phyloP scores from a whole-genome alignment of 495 filamentous ascomycete genomes.

The Penicillium roqueforti region DNA sequence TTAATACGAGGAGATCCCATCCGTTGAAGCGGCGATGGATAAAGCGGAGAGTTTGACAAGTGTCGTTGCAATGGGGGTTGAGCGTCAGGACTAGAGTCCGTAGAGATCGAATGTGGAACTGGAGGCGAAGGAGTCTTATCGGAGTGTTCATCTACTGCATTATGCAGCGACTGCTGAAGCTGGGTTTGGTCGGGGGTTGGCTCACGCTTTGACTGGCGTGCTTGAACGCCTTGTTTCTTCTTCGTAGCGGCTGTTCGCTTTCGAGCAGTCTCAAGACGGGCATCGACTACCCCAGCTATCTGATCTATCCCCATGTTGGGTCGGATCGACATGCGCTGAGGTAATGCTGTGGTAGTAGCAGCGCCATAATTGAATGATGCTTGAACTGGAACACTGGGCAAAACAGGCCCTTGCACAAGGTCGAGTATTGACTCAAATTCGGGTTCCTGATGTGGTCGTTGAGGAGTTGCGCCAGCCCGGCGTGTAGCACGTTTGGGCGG shows the following conservation, averaged over 20 bases:
- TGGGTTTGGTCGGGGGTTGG: constrained; percentile 44
- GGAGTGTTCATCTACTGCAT: constrained; percentile 27
- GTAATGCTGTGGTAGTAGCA: constrained; percentile 24
- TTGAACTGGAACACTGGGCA: constrained; percentile 30
- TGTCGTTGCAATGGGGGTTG: constrained; percentile 22
- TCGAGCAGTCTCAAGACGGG: constrained; percentile 21
- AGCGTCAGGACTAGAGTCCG: constrained; percentile 30
- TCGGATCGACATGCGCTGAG: constrained; percentile 18
- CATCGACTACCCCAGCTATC: constrained; percentile 27
- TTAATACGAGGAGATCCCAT: constrained; percentile 13
- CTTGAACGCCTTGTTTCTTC: constrained; percentile 1
- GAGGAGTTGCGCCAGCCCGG: constrained; percentile 5
- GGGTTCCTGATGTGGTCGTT: neutral
- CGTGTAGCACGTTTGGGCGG: constrained; percentile 25
- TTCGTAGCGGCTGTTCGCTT: constrained; percentile 15
- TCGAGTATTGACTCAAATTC: constrained; percentile 12
- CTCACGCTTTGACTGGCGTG: constrained; percentile 24
- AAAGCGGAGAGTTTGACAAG: constrained; percentile 27
- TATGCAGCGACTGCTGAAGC: constrained; percentile 30
- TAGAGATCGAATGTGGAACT: constrained; percentile 34
- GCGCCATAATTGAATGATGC: constrained; percentile 37
- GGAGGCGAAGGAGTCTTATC: constrained; percentile 40
- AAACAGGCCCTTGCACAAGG: constrained; percentile 10
- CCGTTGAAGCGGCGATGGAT: constrained; percentile 33
- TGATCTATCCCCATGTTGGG: constrained; percentile 20